Evolutionary conservation across 2,329 filamentous ascomycete genomes (phyloP).

Genomic region (Dothideomycetes sp.): DNA sequence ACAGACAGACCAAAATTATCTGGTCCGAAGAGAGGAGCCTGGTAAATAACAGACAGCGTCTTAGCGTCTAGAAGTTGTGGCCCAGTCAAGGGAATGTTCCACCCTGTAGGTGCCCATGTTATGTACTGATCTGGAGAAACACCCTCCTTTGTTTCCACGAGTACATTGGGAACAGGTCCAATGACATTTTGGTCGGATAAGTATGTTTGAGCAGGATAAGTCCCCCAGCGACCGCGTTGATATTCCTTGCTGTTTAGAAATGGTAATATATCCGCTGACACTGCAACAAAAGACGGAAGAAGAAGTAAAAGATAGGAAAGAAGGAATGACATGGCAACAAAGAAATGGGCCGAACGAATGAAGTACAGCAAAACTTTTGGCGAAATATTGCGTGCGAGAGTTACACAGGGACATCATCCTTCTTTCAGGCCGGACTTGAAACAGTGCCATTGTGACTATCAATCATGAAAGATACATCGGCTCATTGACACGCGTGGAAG

Average conservation of each 20-base stretch:
- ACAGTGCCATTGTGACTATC: not conserved
- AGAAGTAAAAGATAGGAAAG: not conserved
- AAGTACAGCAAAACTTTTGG: too few relatives aligned
- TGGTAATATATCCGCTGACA: slow-evolving; percentile 1
- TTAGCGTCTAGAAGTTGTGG: not conserved
- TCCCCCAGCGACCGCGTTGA: not conserved
- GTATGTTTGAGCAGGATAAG: slow-evolving; percentile 2
- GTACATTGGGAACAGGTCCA: slow-evolving; percentile 2
- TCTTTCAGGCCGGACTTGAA: not conserved
- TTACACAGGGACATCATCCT: not conserved
- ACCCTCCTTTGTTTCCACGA: not conserved
- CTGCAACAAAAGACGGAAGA: not conserved
- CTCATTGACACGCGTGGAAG: not conserved
- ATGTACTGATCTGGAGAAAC: slow-evolving; percentile 4
- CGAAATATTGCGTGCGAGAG: too few relatives aligned
- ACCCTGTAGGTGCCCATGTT: not conserved
- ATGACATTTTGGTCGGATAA: slow-evolving; percentile 1
- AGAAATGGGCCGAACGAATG: not conserved
- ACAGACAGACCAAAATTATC: slow-evolving; percentile 1
- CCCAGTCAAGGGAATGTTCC: not conserved
- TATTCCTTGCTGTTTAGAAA: slow-evolving; percentile 5
- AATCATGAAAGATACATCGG: not conserved
- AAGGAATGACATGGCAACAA: not conserved
- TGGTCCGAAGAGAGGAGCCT: not conserved
- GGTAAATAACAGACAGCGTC: not conserved